Evolutionary conservation across 257 asterid genomes (phyloP), one percentile per base, ranked within the genome.

Genomic region (Solanum peruvianum): DNA sequence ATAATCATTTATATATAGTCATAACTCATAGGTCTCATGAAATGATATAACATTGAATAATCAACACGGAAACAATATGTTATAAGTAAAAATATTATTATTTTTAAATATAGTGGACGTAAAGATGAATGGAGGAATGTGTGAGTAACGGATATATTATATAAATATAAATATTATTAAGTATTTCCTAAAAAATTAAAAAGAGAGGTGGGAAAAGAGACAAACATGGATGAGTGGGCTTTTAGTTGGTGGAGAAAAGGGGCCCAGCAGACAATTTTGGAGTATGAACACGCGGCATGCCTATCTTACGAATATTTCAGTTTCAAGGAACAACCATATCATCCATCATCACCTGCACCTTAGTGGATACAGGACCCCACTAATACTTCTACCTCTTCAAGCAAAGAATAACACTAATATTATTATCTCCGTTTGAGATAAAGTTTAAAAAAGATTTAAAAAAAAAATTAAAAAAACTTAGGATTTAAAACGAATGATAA

Each of bases 221-320:
- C 13, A n/a, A 25, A 62, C 70, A 62, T n/a, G 8, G 39, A 11
- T 15, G 78, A 66, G 64, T 23, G 69, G 66, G 73, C 64, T 9
- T 9, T 7, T 86, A 64, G 78, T 81, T 85, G 89, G n/a, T 85
- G 69, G 35, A 37, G 18, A 23, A 11, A 44, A 69, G 27, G 56
- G 56, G 56, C 88, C 82, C 89, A 90, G 37, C 15, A 15, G 27
- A 67, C 31, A 27, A 49, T 37, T 47, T 47, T 70, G 86, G 14
- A 69, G 1, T 21, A 88, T 4, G 29, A 72, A 92, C 89, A 92
- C 95, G 95, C 92, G 96, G 93, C 93, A 71, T 0, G 35, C 92
- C 80, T 87, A 87, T 89, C 72, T 66, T 90, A 88, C 88, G 96
- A 93, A 93, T 92, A 89, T 86, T 91, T 87, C 76, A 84, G 90